A percentile compares a stretch with the other conserved stretches of the same genome.
phyloP scores from a whole-genome alignment of 2,329 filamentous ascomycete species.

The Botrytis aclada region DNA sequence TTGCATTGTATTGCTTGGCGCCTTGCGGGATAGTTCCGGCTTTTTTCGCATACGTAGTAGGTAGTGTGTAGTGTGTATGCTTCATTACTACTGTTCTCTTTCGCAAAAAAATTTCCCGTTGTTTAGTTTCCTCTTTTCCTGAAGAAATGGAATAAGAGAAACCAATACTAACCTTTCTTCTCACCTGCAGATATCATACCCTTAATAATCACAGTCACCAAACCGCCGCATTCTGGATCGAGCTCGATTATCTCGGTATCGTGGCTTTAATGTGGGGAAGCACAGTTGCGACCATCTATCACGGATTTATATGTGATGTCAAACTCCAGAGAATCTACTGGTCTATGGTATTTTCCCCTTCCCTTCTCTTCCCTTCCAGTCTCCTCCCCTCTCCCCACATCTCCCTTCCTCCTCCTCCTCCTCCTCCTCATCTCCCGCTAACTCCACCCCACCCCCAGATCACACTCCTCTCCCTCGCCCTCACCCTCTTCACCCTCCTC shows the following conservation, averaged over 20 bases:
- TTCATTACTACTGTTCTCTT: too few species aligned
- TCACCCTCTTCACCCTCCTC: constrained; percentile 32
- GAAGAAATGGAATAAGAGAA: too few species aligned
- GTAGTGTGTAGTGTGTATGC: too few species aligned
- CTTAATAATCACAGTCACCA: constrained; percentile 41
- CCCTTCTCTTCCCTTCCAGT: not conserved
- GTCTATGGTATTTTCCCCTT: constrained; percentile 37
- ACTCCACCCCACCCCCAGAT: constrained; percentile 32
- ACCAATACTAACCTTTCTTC: too few species aligned
- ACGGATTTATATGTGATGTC: constrained; percentile 43
- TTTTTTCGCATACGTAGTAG: too few species aligned
- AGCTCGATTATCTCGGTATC: constrained; percentile 42
- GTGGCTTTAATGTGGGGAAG: constrained; percentile 41
- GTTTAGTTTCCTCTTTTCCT: too few species aligned
- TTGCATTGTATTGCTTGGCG: too few species aligned
- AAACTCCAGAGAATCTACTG: constrained; percentile 38
- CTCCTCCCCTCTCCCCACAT: constrained; percentile 20
- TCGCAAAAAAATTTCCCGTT: too few species aligned
- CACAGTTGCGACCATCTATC: constrained; percentile 43
- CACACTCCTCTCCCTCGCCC: not conserved
- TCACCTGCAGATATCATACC: constrained; percentile 34
- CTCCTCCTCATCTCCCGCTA: constrained; percentile 22
- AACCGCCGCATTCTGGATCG: constrained; percentile 38
- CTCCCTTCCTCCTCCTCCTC: constrained; percentile 23
- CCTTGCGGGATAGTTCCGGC: too few species aligned